Base-by-base conservation (phyloP, 345 rosid species). In the Hevea brasiliensis region DNA sequence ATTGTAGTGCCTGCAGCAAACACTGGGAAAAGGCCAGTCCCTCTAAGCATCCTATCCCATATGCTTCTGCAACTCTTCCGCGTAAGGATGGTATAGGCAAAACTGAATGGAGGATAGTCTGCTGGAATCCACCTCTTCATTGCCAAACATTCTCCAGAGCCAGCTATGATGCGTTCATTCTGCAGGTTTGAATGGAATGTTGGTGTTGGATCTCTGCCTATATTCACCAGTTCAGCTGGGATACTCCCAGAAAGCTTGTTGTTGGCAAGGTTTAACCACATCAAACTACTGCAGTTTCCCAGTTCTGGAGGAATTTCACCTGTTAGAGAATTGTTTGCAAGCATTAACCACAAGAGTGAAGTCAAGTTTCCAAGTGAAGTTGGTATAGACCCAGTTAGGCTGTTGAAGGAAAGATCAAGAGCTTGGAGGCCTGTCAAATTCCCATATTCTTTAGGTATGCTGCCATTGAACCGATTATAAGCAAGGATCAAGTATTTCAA, bases 71-170 rank as follows among this genome's bases (percentile, higher is more conserved):
- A 94, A 72, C 70, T 92, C 82, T 86, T 89, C 70, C 90, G 84
- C 0, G 90, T 85, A 48, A 94, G 92, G 56, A 94, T 79, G 13
- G 77, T 72, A 35, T 89, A 89, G 17, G 81, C 93, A 65, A 94
- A 94, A 69, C 47, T 89, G 82, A 94, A 94, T 23, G 98, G 98
- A 24, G 91, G 92, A 69, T 90, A 92, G 74, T 92, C 92, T 26
- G 93, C 97, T 32, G 97, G 97, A 75, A 94, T 92, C 98, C 98
- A 94, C 79, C 98, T 89, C 82, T 0, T 85, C 97, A 94, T 92
- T 7, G 86, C 71, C 70, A 81, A 80, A 78, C 98, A 92, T 83
- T 90, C 98, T 1, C 97, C 87, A 0, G 95, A 87, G 44, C 95
- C 90, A 27, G 90, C 84, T 32, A 76, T 76, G 32, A 83, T 60